Percentiles rank a stretch among this genome's conserved stretches.
phyloP scores from a whole-genome alignment of 768 basidiomycete species.

The Mycena metata region DNA sequence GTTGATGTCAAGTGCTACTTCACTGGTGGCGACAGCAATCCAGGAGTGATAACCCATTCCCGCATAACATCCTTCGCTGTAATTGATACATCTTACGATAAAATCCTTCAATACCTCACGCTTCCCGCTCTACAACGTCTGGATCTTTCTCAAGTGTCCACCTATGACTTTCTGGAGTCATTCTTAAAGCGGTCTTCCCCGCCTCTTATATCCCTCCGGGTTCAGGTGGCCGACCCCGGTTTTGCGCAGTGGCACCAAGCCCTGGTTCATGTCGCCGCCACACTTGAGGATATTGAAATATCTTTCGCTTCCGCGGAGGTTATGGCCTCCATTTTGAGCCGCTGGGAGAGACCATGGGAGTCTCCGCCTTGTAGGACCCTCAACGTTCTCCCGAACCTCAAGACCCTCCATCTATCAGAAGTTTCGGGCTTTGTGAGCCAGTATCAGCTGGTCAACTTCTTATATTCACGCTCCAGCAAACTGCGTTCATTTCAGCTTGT shows the following conservation, averaged over 20 bases:
- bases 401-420: neutral
- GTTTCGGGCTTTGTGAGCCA: too few relatives aligned
- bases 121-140: neutral
- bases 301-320: too few relatives aligned
- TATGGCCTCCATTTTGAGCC: neutral
- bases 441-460: neutral
- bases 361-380: too few relatives aligned
- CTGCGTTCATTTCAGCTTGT: conserved; percentile 2
- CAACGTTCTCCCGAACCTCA: neutral
- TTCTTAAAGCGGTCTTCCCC: neutral
- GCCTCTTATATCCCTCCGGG: neutral
- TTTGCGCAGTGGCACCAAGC: neutral
- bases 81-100: too few relatives aligned
- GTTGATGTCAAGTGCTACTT: neutral
- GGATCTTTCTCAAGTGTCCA: neutral
- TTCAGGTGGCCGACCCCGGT: neutral
- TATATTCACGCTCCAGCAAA: neutral
- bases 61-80: neutral
- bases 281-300: neutral
- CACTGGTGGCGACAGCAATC: neutral
- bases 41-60: neutral
- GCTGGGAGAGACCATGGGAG: too few relatives aligned
- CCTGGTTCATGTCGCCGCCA: neutral
- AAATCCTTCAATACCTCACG: too few relatives aligned
- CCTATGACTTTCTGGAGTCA: neutral